Conservation (phyloP, 768 basidiomycete species). For the Trametes coccinea region DNA sequence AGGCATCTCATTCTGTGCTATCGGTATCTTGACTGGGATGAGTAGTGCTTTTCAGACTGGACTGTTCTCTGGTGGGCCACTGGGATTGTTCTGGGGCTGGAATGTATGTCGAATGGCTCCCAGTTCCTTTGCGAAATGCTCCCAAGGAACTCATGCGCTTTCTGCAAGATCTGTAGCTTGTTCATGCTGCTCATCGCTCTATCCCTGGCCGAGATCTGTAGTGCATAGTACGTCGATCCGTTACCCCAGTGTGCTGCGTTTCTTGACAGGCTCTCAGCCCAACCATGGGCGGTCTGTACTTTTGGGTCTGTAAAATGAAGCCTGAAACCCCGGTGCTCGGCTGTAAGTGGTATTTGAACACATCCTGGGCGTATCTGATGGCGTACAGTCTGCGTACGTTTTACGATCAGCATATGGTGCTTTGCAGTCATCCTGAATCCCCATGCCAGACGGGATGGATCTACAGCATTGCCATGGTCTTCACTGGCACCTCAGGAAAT, state of each 20-base stretch:
- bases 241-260: not conserved
- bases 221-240: slow-evolving; percentile 48
- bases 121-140: not conserved
- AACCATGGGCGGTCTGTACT: slow-evolving; percentile 60
- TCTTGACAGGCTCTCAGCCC: slow-evolving; percentile 35
- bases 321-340: slow-evolving; percentile 53
- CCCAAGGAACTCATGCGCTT: not conserved
- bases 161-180: slow-evolving; percentile 49
- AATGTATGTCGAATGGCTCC: slow-evolving; percentile 40
- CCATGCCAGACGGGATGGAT: slow-evolving; percentile 53
- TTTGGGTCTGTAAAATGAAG: slow-evolving; percentile 65
- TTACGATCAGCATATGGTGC: not conserved
- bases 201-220: slow-evolving; percentile 59
- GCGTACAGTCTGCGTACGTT: slow-evolving; percentile 19
- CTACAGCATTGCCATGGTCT: slow-evolving; percentile 60
- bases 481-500: slow-evolving; percentile 61
- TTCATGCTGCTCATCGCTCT: slow-evolving; percentile 61
- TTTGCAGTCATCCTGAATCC: slow-evolving; percentile 15
- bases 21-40: slow-evolving; percentile 62
- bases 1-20: slow-evolving; percentile 60
- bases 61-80: slow-evolving; percentile 56
- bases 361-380: no score
- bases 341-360: slow-evolving; percentile 37
- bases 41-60: slow-evolving; percentile 61
- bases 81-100: slow-evolving; percentile 65